A percentile compares a stretch with the other conserved stretches of the same genome.
These are phyloP conservation scores for Sporisorium scitamineum DNA, from an alignment of 1,284 basidiomycete genomes.

Conservation along the genomic window DNA sequence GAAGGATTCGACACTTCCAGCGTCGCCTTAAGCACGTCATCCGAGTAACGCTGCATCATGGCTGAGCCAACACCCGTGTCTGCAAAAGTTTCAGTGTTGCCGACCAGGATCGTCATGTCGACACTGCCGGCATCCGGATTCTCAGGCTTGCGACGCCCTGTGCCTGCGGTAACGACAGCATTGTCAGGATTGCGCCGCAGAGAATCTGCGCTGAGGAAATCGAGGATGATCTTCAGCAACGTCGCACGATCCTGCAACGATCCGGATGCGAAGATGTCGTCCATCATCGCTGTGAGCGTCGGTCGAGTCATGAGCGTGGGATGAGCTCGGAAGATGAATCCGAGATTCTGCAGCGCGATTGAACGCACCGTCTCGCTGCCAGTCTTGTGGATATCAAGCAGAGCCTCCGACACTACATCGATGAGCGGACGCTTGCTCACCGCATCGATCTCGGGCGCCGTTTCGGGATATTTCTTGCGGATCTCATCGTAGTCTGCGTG, in stretches of 20 bases:
- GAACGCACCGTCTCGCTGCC: slow-evolving; percentile 75
- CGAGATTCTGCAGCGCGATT: slow-evolving; percentile 82
- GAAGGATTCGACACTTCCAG: slow-evolving; percentile 67
- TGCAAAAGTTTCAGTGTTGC: slow-evolving; percentile 91
- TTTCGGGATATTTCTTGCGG: slow-evolving; percentile 70
- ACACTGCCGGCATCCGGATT: slow-evolving; percentile 74
- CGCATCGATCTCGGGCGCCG: slow-evolving; percentile 36
- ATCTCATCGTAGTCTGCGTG: slow-evolving; percentile 87
- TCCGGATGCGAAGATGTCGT: slow-evolving; percentile 80
- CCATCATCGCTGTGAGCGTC: slow-evolving; percentile 85
- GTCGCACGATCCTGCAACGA: slow-evolving; percentile 80
- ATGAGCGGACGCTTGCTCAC: slow-evolving; percentile 76
- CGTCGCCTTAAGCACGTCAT: slow-evolving; percentile 83
- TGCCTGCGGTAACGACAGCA: slow-evolving; percentile 35
- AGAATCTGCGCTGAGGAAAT: slow-evolving; percentile 69
- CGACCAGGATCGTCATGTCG: slow-evolving; percentile 85
- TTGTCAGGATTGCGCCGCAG: slow-evolving; percentile 42
- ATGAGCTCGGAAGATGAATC: slow-evolving; percentile 88
- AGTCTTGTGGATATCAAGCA: slow-evolving; percentile 79
- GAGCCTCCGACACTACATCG: slow-evolving; percentile 82
- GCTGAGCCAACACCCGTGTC: slow-evolving; percentile 97
- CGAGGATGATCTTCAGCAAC: slow-evolving; percentile 87
- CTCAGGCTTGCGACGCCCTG: slow-evolving; percentile 39
- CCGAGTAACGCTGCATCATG: slow-evolving; percentile 89
- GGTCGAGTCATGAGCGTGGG: slow-evolving; percentile 87